Conservation (phyloP, 2,329 filamentous ascomycete genomes). For the Zymoseptoria passerinii region DNA sequence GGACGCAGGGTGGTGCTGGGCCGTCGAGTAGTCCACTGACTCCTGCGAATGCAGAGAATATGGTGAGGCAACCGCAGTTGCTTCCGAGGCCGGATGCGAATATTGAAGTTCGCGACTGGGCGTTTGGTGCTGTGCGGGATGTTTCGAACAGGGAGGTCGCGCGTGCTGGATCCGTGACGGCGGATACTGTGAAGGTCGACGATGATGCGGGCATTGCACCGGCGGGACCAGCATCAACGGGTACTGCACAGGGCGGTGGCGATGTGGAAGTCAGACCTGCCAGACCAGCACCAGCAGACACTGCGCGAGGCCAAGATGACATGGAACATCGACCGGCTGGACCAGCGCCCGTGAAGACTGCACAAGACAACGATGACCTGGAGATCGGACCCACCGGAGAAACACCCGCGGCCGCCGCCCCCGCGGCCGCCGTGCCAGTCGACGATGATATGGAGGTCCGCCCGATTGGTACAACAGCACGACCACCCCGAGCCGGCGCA, state of each 20-base stretch:
- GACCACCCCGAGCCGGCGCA: background rate
- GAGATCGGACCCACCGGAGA: background rate
- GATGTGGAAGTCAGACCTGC: background rate
- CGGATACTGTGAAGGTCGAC: no score
- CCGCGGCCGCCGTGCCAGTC: background rate
- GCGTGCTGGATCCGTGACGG: no score
- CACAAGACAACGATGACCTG: background rate
- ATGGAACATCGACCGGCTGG: background rate
- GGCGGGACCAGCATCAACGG: no score
- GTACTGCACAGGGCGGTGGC: no score
- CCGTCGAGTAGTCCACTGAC: background rate
- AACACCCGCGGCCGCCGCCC: no score
- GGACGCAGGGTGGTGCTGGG: background rate
- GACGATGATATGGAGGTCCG: background rate
- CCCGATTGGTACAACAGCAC: background rate
- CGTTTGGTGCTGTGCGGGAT: background rate
- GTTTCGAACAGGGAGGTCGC: no score
- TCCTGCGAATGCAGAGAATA: background rate
- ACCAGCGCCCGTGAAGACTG: background rate
- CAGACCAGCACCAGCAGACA: background rate
- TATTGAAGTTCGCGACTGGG: background rate
- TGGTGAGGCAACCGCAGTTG: background rate
- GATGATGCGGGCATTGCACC: no score
- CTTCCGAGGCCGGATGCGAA: background rate
- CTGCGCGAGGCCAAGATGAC: background rate